Conservation (phyloP, 1,139 yeast genomes). For the Kurtzmaniella quercitrusa region DNA sequence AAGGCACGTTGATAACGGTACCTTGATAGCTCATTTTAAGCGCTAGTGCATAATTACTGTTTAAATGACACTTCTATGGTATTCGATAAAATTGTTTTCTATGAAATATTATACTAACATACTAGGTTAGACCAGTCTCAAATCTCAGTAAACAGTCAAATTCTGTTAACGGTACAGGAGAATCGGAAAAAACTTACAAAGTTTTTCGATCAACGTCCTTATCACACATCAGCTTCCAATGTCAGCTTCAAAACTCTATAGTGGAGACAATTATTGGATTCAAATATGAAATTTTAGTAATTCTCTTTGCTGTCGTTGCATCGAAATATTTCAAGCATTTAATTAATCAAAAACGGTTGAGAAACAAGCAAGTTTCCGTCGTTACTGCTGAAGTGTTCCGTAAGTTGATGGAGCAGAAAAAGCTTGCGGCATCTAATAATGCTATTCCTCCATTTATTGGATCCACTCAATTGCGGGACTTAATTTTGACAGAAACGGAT, state of each 20-base stretch:
- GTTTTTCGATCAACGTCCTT: constrained; percentile 72
- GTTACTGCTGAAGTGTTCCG: constrained; percentile 42
- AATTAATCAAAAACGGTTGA: constrained; percentile 27
- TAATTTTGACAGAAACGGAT: constrained; percentile 48
- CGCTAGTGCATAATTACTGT: not conserved
- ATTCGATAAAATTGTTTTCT: too few relatives aligned
- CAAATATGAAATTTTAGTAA: constrained; percentile 31
- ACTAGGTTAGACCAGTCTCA: constrained; percentile 10
- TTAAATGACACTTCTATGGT: not conserved
- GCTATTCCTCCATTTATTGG: constrained; percentile 51
- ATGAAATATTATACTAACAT: not conserved
- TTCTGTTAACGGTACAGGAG: constrained; percentile 27
- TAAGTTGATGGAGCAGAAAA: constrained; percentile 41
- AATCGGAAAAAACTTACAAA: constrained; percentile 35
- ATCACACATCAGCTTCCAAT: constrained; percentile 58
- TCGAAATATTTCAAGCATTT: constrained; percentile 23
- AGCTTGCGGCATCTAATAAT: constrained; percentile 19
- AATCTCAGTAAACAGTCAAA: constrained; percentile 12
- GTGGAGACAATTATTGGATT: constrained; percentile 45
- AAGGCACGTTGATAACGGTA: constrained; percentile 60
- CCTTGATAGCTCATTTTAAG: not conserved
- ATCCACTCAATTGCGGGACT: constrained; percentile 74
- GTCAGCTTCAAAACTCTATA: constrained; percentile 56
- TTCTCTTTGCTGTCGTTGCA: constrained; percentile 17
- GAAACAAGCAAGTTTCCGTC: constrained; percentile 29